These are phyloP conservation scores for Thalassiosira profunda DNA, from an alignment of 108 stramenopile genomes.

Conservation along the genomic window DNA sequence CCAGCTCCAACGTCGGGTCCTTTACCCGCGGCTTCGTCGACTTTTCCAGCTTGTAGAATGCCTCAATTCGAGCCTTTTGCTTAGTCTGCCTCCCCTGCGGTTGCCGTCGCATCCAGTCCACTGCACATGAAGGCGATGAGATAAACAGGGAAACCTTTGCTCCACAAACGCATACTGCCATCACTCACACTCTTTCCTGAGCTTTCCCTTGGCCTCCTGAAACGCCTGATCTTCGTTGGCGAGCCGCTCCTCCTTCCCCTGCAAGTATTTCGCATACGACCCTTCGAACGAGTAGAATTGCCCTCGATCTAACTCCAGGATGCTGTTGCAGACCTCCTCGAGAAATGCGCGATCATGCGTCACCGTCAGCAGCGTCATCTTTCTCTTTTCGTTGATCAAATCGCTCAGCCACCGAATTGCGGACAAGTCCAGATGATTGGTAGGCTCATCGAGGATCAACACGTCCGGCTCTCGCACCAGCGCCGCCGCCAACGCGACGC, in stretches of 20 bases:
- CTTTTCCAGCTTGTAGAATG: constrained; percentile 84
- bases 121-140: no score
- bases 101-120: constrained; percentile 92
- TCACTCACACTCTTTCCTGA: constrained; percentile 37
- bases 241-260: constrained; percentile 75
- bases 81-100: constrained; percentile 65
- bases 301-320: constrained; percentile 84
- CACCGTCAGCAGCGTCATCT: constrained; percentile 93
- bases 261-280: constrained; percentile 64
- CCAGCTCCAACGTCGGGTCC: constrained; percentile 63
- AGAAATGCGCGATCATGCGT: constrained; percentile 98
- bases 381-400: constrained; percentile 69
- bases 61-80: constrained; percentile 57
- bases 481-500: constrained; percentile 86
- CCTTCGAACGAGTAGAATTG: constrained; percentile 76
- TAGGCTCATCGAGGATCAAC: constrained; percentile 78
- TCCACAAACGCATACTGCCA: no score
- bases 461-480: constrained; percentile 86
- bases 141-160: no score
- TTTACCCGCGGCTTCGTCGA: constrained; percentile 75
- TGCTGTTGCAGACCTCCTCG: constrained; percentile 87
- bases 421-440: constrained; percentile 95
- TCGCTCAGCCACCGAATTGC: constrained; percentile 96
- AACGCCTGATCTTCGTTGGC: constrained; percentile 75
- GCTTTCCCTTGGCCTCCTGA: constrained; percentile 69